phyloP scores from a whole-genome alignment of 169 alveolate species.

The Eimeria acervulina region DNA sequence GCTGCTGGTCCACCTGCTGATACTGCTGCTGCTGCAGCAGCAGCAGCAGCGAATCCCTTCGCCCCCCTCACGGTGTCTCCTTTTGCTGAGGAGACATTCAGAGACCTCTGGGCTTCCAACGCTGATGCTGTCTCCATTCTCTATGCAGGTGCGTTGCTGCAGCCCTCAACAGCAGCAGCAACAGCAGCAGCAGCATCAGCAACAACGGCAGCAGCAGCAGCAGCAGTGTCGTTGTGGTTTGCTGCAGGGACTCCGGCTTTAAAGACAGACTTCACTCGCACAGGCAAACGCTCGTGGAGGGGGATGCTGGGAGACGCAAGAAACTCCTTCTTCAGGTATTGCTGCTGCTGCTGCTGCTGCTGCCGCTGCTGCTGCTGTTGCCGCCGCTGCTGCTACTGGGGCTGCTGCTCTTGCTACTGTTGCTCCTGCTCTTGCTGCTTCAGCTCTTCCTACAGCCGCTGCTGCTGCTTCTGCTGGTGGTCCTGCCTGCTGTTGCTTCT shows the following conservation, averaged over 20 bases:
- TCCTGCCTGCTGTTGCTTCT: conserved; percentile 32
- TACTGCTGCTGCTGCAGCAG: conserved; percentile 3
- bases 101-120: conserved; percentile 94
- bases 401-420: no score
- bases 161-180: no score
- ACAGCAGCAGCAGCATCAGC: conserved; percentile 23
- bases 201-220: conserved; percentile 30
- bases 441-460: background rate
- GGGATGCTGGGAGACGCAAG: conserved; percentile 94
- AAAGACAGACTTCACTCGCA: conserved; percentile 95
- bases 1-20: background rate
- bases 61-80: conserved; percentile 72
- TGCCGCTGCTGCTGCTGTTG: no score
- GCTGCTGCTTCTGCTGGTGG: no score
- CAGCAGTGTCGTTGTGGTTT: background rate
- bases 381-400: no score
- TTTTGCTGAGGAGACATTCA: conserved; percentile 89
- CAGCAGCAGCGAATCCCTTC: conserved; percentile 11
- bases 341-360: no score
- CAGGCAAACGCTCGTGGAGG: conserved; percentile 93
- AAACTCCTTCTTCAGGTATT: no score
- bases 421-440: conserved; percentile 69
- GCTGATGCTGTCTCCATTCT: conserved; percentile 93
- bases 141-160: conserved; percentile 87
- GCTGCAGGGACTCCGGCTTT: conserved; percentile 96